Evolutionary conservation across 2,329 filamentous ascomycete genomes (phyloP).

Genomic region (Aspergillus transmontanensis): DNA sequence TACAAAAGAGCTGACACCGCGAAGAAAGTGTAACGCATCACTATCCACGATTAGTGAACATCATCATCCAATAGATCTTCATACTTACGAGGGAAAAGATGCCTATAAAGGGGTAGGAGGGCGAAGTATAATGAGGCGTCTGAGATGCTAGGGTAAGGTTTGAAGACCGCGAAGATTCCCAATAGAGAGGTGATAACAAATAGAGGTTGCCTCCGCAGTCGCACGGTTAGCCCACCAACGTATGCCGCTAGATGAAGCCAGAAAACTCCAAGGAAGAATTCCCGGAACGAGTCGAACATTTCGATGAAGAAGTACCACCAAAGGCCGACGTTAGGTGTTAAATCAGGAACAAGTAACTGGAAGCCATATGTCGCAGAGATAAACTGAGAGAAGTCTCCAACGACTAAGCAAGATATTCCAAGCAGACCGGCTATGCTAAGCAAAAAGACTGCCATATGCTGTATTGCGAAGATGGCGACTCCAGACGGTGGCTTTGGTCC

Average conservation of each 20-base stretch:
- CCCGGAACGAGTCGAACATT: slow-evolving; percentile 97
- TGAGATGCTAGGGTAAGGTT: slow-evolving; percentile 91
- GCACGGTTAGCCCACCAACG: slow-evolving; percentile 80
- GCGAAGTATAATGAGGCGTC: slow-evolving; percentile 86
- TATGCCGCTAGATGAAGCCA: slow-evolving; percentile 94
- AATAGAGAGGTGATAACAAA: slow-evolving; percentile 82
- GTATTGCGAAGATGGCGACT: slow-evolving; percentile 54
- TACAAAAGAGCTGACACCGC: slow-evolving; percentile 82
- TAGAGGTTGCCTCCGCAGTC: slow-evolving; percentile 81
- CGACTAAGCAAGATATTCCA: slow-evolving; percentile 70
- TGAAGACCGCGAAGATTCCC: slow-evolving; percentile 92
- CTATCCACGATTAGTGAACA: slow-evolving; percentile 44
- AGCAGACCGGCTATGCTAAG: slow-evolving; percentile 65
- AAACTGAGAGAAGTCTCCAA: slow-evolving; percentile 82
- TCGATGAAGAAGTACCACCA: slow-evolving; percentile 99
- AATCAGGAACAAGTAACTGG: slow-evolving; percentile 84
- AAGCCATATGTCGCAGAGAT: slow-evolving; percentile 88
- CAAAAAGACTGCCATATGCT: slow-evolving; percentile 57
- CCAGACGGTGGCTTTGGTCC: slow-evolving; percentile 34
- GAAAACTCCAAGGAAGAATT: slow-evolving; percentile 96
- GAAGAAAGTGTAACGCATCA: slow-evolving; percentile 93
- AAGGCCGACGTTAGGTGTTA: slow-evolving; percentile 91
- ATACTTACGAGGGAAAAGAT: slow-evolving; percentile 76
- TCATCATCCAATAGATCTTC: background rate
- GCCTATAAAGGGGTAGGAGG: slow-evolving; percentile 81